Base-by-base conservation (phyloP, 2,329 filamentous ascomycete genomes). In the Immersiporthe knoxdaviesiana region DNA sequence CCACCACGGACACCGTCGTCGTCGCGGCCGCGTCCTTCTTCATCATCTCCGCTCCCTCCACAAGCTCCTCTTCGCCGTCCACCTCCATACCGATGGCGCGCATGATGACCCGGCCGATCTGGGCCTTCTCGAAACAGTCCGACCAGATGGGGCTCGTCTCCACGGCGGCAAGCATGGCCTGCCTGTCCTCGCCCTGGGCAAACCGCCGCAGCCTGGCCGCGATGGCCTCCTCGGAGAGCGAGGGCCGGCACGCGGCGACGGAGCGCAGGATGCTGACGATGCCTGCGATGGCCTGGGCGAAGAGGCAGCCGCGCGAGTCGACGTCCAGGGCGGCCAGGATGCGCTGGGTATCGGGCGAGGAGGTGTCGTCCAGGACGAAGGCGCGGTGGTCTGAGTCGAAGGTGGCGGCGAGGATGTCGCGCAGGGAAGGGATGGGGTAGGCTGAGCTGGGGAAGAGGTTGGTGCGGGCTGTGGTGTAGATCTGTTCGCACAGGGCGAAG, bases 211-310 rank as follows among this genome's bases (percentile, higher is more conserved):
- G 74, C 69, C 79, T 76, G 10, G 74, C 72, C 2, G 71, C 70
- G 32, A 81, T 68, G 1, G 74, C 18, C 10, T 68, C 59, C 4
- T 61, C 61, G 0, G 76, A 74, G 1, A 79, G 60, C 18, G 52
- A 14, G 14, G 56, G 12, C 14, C 64, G 71, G 2, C 72, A 63
- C 12, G 68, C 64, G 24, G 68, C 70, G 6, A 80, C 71, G 7
- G 71, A 72, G 37, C 71, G 71, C 64, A 78, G 77, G 58, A 81
- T 62, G 68, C 75, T 64, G 16, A 79, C 75, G 60, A 79, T 75
- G 50, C 77, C 79, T 0, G 78, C 76, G 35, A 81, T 73, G 65
- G 78, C 79, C 70, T 80, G 76, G 21, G 77, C 74, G 50, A 80
- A 78, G 50, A 81, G 72, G 30, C 74, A 74, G 4, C 76, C 75